phyloP scores from a whole-genome alignment of 805 yeast genomes.

The Metschnikowia bowlesiae region DNA sequence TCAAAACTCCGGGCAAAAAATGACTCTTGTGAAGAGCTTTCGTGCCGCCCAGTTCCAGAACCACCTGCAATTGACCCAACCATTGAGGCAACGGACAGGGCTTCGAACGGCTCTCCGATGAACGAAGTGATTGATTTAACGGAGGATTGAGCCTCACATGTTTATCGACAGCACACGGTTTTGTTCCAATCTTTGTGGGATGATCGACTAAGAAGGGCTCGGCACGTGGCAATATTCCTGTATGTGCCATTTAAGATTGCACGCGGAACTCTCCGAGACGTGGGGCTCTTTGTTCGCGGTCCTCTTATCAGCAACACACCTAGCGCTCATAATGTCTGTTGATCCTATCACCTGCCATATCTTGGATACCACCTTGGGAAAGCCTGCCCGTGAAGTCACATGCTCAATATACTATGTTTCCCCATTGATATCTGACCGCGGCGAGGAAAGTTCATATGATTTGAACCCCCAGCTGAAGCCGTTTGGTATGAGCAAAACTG shows the following conservation, averaged over 20 bases:
- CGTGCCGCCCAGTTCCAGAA: not conserved
- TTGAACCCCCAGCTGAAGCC: constrained; percentile 27
- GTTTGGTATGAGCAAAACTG: constrained; percentile 68
- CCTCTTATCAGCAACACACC: not conserved
- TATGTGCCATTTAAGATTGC: not conserved
- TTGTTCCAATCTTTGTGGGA: too few relatives aligned
- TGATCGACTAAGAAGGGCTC: too few relatives aligned
- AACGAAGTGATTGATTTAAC: constrained; percentile 2
- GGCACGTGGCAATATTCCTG: not conserved
- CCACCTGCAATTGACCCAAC: not conserved
- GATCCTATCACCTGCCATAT: constrained; percentile 85
- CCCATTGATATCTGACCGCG: constrained; percentile 18
- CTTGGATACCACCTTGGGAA: constrained; percentile 77
- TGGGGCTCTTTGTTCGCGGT: not conserved
- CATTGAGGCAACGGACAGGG: not conserved
- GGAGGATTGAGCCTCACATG: not conserved
- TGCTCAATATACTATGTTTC: constrained; percentile 53
- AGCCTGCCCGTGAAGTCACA: constrained; percentile 73
- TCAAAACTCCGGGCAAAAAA: not conserved
- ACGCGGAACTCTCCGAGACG: constrained; percentile 1
- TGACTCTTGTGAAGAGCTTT: not conserved
- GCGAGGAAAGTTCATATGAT: constrained; percentile 26
- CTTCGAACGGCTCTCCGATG: not conserved
- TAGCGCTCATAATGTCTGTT: constrained; percentile 20
- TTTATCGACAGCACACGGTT: too few relatives aligned